A percentile compares a stretch with the other conserved stretches of the same genome.
Evolutionary conservation across 805 yeast genomes (phyloP).

Genomic region (Candida xyloterini): DNA sequence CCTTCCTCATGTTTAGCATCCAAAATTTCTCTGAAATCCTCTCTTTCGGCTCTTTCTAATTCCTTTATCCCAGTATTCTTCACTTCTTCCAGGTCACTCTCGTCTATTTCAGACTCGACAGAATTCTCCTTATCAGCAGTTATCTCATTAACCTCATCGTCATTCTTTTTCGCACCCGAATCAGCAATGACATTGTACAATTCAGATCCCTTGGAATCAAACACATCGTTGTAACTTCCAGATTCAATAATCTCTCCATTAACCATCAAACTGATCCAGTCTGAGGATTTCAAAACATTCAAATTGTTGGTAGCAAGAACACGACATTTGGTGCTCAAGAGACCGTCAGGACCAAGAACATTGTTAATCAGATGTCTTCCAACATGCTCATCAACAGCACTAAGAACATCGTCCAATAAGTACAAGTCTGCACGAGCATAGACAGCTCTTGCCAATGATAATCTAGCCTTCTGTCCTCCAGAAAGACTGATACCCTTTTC

Average conservation of each 20-base stretch:
- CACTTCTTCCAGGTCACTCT: constrained; percentile 28
- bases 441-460: constrained; percentile 89
- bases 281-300: constrained; percentile 74
- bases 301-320: constrained; percentile 85
- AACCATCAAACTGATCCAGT: constrained; percentile 62
- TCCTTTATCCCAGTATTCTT: constrained; percentile 36
- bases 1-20: constrained; percentile 35
- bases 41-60: constrained; percentile 63
- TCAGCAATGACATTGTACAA: constrained; percentile 56
- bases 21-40: constrained; percentile 37
- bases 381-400: constrained; percentile 96
- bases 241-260: constrained; percentile 68
- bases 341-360: constrained; percentile 79
- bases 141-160: constrained; percentile 13
- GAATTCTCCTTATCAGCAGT: constrained; percentile 18
- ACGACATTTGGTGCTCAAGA: constrained; percentile 69
- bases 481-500: constrained; percentile 93
- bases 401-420: constrained; percentile 82
- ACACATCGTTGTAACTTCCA: constrained; percentile 55
- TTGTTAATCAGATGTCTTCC: constrained; percentile 78
- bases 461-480: constrained; percentile 95
- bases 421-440: constrained; percentile 89
- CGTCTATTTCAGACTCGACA: constrained; percentile 8
- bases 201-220: constrained; percentile 38
- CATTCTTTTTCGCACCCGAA: constrained; percentile 48